phyloP scores from a whole-genome alignment of 2,329 filamentous ascomycete genomes.

The Laburnicola sp. region DNA sequence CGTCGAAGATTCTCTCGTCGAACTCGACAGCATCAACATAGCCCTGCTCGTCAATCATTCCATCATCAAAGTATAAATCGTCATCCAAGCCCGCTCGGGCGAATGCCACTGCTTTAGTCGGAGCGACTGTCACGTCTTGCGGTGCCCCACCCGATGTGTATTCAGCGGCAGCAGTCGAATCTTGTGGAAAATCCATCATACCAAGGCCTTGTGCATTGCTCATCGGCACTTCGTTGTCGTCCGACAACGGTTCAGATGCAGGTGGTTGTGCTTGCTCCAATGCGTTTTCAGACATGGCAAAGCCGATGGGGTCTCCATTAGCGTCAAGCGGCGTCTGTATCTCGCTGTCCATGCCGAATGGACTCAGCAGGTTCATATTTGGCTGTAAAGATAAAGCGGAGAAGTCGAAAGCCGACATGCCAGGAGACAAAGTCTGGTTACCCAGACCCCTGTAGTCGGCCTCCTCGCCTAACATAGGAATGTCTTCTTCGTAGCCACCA shows the following conservation, averaged over 20 bases:
- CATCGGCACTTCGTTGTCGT: constrained; percentile 12
- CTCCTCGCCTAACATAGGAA: constrained; percentile 57
- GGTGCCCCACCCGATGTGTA: constrained; percentile 16
- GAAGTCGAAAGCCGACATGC: constrained; percentile 40
- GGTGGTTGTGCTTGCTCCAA: constrained; percentile 24
- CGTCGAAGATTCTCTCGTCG: constrained; percentile 74
- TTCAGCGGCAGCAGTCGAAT: constrained; percentile 9
- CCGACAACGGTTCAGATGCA: constrained; percentile 7
- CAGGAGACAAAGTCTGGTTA: constrained; percentile 30
- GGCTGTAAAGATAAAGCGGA: constrained; percentile 34
- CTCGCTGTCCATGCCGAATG: constrained; percentile 28
- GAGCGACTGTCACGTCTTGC: constrained; percentile 4
- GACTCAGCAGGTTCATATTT: constrained; percentile 24
- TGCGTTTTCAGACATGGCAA: constrained; percentile 35
- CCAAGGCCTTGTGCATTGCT: constrained; percentile 22
- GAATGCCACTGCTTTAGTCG: constrained; percentile 12
- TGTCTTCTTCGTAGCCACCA: constrained; percentile 67
- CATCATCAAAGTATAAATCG: constrained; percentile 72
- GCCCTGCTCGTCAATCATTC: constrained; percentile 59
- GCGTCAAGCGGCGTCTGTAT: constrained; percentile 33
- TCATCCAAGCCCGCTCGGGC: constrained; percentile 41
- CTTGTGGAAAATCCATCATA: constrained; percentile 19
- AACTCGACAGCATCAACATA: constrained; percentile 59
- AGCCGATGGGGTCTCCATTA: constrained; percentile 39
- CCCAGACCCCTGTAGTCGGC: constrained; percentile 35